These are phyloP conservation scores for Chernovozyma sophiae-reginae DNA, from an alignment of 1,139 yeast genomes.

Conservation along the genomic window DNA sequence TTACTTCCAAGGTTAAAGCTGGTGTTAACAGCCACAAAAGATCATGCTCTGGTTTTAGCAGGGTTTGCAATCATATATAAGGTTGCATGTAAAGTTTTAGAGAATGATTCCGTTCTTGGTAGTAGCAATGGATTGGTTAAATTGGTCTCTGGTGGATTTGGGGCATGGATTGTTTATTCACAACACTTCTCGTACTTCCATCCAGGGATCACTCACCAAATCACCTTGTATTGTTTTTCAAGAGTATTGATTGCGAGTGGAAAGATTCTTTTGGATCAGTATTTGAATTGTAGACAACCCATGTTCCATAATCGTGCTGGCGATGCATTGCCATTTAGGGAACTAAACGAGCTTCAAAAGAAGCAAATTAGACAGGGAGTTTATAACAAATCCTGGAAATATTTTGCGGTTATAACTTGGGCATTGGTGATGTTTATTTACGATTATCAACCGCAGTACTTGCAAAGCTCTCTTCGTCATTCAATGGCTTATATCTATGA, in stretches of 20 bases:
- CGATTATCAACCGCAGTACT: slow-evolving; percentile 56
- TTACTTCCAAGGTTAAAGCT: slow-evolving; percentile 43
- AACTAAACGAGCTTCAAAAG: slow-evolving; percentile 29
- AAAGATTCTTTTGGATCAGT: slow-evolving; percentile 41
- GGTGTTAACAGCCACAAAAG: slow-evolving; percentile 54
- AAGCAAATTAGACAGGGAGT: slow-evolving; percentile 30
- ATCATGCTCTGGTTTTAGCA: slow-evolving; percentile 68
- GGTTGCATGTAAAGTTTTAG: slow-evolving; percentile 26
- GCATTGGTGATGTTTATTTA: slow-evolving; percentile 72
- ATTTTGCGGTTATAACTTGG: slow-evolving; percentile 71
- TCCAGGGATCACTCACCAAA: slow-evolving; percentile 53
- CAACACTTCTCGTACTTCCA: slow-evolving; percentile 47
- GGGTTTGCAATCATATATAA: slow-evolving; percentile 64
- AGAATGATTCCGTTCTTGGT: slow-evolving; percentile 34
- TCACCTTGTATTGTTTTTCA: slow-evolving; percentile 59
- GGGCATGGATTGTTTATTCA: slow-evolving; percentile 65
- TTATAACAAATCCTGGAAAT: slow-evolving; percentile 53
- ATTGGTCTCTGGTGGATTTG: slow-evolving; percentile 60
- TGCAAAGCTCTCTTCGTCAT: slow-evolving; percentile 65
- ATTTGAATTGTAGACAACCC: slow-evolving; percentile 36
- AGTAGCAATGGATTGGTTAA: slow-evolving; percentile 31
- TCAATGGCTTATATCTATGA: slow-evolving; percentile 74
- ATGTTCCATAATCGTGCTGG: slow-evolving; percentile 21
- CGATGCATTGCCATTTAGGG: slow-evolving; percentile 23
- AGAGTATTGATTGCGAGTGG: slow-evolving; percentile 53